Conservation (phyloP, 169 alveolate genomes). For the Eimeria brunetti region DNA sequence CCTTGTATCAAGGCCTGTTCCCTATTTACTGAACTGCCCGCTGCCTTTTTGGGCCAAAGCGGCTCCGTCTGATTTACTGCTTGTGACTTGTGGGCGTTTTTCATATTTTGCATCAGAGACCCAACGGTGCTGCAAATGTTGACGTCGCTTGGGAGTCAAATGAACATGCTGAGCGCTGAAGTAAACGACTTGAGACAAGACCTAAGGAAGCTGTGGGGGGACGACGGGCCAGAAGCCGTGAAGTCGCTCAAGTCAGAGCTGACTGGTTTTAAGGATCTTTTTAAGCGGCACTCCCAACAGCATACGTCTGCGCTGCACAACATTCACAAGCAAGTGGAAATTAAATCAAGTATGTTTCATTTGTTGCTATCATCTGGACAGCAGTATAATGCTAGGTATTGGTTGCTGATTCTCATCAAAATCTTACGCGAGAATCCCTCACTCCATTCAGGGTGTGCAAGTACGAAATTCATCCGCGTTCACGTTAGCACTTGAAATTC, state of each 20-base stretch:
- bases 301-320: constrained; percentile 82
- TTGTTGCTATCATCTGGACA: not conserved
- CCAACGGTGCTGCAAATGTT: constrained; percentile 83
- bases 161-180: constrained; percentile 79
- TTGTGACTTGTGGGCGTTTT: not conserved
- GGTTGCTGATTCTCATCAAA: no score
- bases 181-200: constrained; percentile 81
- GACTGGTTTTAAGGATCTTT: constrained; percentile 66
- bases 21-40: not conserved
- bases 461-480: not conserved
- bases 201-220: constrained; percentile 60
- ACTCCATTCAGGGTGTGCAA: not conserved
- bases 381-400: not conserved
- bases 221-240: constrained; percentile 69
- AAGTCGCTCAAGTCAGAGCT: constrained; percentile 56
- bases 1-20: not conserved
- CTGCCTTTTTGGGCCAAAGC: not conserved
- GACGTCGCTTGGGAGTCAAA: constrained; percentile 79
- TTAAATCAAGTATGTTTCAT: constrained; percentile 3
- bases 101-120: constrained; percentile 75
- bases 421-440: not conserved
- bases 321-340: constrained; percentile 63
- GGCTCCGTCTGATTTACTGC: not conserved
- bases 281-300: constrained; percentile 80
- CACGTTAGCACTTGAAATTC: not conserved